Conservation (phyloP, 345 rosid genomes). For the Microthlaspi erraticum region DNA sequence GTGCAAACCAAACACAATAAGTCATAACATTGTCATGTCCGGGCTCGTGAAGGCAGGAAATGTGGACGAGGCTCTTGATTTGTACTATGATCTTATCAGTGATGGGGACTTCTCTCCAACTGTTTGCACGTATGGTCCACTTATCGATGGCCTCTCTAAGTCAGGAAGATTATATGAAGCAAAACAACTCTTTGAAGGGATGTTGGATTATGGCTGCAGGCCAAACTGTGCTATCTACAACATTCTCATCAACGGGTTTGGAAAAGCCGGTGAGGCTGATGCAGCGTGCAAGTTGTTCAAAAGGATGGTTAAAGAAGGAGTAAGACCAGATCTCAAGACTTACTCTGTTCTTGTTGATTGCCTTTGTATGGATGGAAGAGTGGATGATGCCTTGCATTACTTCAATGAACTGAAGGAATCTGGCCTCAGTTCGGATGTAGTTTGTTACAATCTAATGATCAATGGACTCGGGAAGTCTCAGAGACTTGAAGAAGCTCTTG, state of each 20-base stretch:
- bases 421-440: conserved; percentile 67
- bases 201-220: conserved; percentile 74
- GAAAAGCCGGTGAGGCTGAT: conserved; percentile 75
- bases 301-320: conserved; percentile 77
- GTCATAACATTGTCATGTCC: conserved; percentile 82
- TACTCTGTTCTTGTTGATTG: conserved; percentile 80
- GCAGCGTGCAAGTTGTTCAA: conserved; percentile 65
- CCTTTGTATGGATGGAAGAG: conserved; percentile 68
- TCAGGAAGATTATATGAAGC: conserved; percentile 71
- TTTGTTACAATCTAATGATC: conserved; percentile 79
- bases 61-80: conserved; percentile 70
- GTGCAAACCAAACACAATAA: conserved; percentile 64
- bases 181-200: conserved; percentile 71
- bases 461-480: conserved; percentile 74
- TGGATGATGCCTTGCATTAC: conserved; percentile 74
- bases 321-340: conserved; percentile 92
- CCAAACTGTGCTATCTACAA: conserved; percentile 89
- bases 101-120: conserved; percentile 71
- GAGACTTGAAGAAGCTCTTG: conserved; percentile 70
- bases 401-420: conserved; percentile 67
- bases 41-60: conserved; percentile 63
- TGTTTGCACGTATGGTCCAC: conserved; percentile 85
- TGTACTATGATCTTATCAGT: conserved; percentile 75
- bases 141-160: conserved; percentile 78
- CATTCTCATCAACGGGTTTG: conserved; percentile 83